Conservation (phyloP, 225 moss, liverwort and hornwort species). For the Asterella californica region DNA sequence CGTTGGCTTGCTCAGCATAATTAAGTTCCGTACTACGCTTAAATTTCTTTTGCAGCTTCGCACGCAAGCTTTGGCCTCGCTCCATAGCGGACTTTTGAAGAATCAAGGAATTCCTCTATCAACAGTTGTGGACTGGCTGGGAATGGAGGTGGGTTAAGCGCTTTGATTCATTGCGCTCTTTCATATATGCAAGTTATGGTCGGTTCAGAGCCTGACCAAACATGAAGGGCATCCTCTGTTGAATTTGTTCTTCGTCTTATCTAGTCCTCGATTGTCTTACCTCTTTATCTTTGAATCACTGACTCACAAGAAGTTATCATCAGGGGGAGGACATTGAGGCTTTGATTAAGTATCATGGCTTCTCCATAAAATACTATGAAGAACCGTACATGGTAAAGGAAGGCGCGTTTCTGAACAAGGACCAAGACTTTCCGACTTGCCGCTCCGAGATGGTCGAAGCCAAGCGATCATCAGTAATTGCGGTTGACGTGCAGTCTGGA, state of each 20-base stretch:
- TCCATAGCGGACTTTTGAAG: constrained; percentile 80
- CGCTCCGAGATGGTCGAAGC: constrained; percentile 52
- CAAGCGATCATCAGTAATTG: constrained; percentile 51
- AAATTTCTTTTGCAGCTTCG: constrained; percentile 60
- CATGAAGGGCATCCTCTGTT: background rate
- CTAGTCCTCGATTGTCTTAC: background rate
- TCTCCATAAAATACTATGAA: constrained; percentile 74
- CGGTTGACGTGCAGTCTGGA: constrained; percentile 35
- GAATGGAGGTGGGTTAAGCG: constrained; percentile 67
- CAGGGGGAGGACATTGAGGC: constrained; percentile 80
- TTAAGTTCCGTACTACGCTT: no score
- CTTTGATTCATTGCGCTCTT: background rate
- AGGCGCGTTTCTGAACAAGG: constrained; percentile 58
- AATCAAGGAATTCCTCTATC: constrained; percentile 82
- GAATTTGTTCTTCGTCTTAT: background rate
- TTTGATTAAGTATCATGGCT: constrained; percentile 75
- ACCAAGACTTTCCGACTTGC: constrained; percentile 43
- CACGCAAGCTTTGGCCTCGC: constrained; percentile 82
- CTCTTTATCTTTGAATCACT: background rate
- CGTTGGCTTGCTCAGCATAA: no score
- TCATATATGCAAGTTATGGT: background rate
- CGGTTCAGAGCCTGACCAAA: no score
- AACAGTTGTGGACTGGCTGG: constrained; percentile 73
- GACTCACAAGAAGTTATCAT: background rate
- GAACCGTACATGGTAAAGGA: constrained; percentile 83